These are phyloP conservation scores for Darksidea phi DNA, from an alignment of 495 filamentous ascomycete species.

Conservation along the genomic window DNA sequence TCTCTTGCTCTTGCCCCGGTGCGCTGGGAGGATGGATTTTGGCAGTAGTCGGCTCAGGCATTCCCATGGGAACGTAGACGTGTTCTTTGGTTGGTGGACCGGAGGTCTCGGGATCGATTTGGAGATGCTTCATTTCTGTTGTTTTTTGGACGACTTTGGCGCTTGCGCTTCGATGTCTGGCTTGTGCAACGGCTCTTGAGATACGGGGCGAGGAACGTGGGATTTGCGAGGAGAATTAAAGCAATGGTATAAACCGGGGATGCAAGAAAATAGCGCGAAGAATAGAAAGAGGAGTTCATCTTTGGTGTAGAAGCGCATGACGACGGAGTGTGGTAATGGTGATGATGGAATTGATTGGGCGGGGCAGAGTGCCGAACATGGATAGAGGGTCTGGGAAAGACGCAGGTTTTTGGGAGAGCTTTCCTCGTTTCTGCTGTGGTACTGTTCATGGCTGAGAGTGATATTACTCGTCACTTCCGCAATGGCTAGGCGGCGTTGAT, in stretches of 20 bases:
- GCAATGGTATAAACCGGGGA: conserved; percentile 18
- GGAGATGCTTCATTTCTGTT: conserved; percentile 27
- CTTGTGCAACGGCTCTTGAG: not conserved
- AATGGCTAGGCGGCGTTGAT: no score
- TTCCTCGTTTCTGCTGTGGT: not conserved
- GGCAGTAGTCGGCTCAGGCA: conserved; percentile 46
- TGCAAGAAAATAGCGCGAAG: conserved; percentile 19
- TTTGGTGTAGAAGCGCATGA: not conserved
- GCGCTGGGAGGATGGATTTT: conserved; percentile 48
- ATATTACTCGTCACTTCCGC: no score
- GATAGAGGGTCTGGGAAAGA: not conserved
- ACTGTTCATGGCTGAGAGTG: no score
- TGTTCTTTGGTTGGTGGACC: conserved; percentile 22
- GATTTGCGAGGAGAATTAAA: not conserved
- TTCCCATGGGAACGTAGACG: not conserved
- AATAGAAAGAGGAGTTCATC: conserved; percentile 16
- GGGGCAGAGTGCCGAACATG: not conserved
- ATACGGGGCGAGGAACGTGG: not conserved
- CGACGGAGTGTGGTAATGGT: conserved; percentile 4
- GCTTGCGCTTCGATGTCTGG: not conserved
- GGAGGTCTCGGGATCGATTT: conserved; percentile 18
- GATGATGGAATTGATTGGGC: not conserved
- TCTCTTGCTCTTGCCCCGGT: conserved; percentile 38
- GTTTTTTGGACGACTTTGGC: not conserved
- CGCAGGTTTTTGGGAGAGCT: not conserved